These are phyloP conservation scores for Nigrograna mackinnonii DNA, from an alignment of 2,329 filamentous ascomycete species.

Conservation along the genomic window DNA sequence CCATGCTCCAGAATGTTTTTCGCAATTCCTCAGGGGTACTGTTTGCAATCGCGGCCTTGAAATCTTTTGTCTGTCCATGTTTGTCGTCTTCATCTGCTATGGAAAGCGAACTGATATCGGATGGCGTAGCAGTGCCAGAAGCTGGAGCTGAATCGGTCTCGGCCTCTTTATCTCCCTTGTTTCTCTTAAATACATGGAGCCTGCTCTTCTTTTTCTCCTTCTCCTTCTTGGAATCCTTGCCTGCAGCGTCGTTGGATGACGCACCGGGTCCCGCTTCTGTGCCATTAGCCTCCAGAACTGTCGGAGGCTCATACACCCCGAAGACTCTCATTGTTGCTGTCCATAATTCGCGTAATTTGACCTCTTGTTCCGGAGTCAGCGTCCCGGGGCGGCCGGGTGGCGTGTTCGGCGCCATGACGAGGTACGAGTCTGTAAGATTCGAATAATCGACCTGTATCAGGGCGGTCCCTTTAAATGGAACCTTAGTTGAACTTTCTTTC, in stretches of 20 bases:
- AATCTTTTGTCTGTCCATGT: conserved; percentile 86
- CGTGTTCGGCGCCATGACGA: conserved; percentile 44
- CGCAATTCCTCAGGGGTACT: conserved; percentile 79
- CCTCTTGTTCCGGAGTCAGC: conserved; percentile 85
- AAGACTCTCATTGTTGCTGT: conserved; percentile 73
- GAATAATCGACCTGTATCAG: conserved; percentile 21
- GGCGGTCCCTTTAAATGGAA: conserved; percentile 5
- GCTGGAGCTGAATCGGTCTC: conserved; percentile 27
- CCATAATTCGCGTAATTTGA: conserved; percentile 90
- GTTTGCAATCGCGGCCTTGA: conserved; percentile 77
- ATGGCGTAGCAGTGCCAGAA: conserved; percentile 24
- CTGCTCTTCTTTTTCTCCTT: conserved; percentile 77
- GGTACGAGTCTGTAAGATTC: conserved; percentile 30
- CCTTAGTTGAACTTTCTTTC: neutral
- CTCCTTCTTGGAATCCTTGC: conserved; percentile 54
- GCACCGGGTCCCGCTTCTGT: conserved; percentile 12
- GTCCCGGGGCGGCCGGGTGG: conserved; percentile 80
- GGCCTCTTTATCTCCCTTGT: conserved; percentile 61
- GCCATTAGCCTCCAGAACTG: conserved; percentile 33
- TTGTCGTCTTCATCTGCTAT: conserved; percentile 72
- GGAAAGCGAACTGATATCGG: conserved; percentile 34
- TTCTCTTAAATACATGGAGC: conserved; percentile 66
- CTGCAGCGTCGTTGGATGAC: conserved; percentile 12
- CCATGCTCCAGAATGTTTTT: conserved; percentile 85
- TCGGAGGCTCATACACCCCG: conserved; percentile 55